Evolutionary conservation across 2,329 filamentous ascomycete genomes (phyloP).

Genomic region (Talaromyces sp.): DNA sequence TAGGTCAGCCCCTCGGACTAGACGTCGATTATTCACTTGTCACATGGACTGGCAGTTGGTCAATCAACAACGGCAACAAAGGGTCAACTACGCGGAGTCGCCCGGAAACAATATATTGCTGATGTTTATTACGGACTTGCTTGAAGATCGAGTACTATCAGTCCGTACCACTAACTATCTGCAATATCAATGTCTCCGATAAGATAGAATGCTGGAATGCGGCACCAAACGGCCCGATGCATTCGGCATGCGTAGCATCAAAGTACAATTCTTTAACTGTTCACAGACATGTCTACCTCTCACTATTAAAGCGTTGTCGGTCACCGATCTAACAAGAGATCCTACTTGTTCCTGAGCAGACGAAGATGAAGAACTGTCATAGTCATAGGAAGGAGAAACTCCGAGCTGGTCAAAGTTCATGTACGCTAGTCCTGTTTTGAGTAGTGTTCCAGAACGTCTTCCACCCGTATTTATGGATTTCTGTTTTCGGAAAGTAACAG

Average conservation of each 20-base stretch:
- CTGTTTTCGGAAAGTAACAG: neutral
- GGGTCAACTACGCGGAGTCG: neutral
- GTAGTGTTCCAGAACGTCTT: constrained; percentile 7
- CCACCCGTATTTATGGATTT: neutral
- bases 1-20: neutral
- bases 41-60: neutral
- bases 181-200: neutral
- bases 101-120: neutral
- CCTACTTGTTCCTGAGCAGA: neutral
- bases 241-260: neutral
- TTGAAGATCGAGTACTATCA: neutral
- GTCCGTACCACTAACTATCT: neutral
- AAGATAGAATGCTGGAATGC: constrained; percentile 1
- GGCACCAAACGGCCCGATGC: neutral
- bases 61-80: neutral
- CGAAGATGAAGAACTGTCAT: neutral
- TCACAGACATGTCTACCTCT: too few species aligned
- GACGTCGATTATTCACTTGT: neutral
- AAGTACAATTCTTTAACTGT: too few species aligned
- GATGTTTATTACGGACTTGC: neutral
- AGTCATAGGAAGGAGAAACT: neutral
- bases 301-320: neutral
- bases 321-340: neutral
- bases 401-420: neutral
- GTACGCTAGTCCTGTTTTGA: constrained; percentile 1